Conservation (phyloP, 2,329 filamentous ascomycete species). For the Davidsoniella virescens region DNA sequence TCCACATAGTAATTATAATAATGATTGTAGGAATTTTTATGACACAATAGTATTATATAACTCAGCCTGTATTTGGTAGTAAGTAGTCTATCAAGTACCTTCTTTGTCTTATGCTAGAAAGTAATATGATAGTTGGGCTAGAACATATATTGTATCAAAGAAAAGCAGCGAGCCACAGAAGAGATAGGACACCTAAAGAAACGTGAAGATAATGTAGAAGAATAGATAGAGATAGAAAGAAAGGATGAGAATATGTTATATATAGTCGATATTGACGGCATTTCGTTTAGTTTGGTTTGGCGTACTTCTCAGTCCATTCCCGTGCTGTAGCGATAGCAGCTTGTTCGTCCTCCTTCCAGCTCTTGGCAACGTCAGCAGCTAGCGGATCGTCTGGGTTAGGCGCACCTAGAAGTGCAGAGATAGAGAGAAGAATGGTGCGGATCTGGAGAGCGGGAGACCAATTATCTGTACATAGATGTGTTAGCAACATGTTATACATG, state of each 20-base stretch:
- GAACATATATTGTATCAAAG: too few species aligned
- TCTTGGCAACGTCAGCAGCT: conserved; percentile 91
- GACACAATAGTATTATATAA: too few species aligned
- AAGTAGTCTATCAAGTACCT: too few species aligned
- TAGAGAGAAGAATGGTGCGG: conserved; percentile 93
- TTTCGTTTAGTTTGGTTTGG: conserved; percentile 20
- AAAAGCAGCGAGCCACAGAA: too few species aligned
- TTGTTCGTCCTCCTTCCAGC: conserved; percentile 92
- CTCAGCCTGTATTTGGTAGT: too few species aligned
- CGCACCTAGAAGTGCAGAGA: conserved; percentile 87
- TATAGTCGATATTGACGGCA: not conserved
- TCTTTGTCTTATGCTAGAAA: too few species aligned
- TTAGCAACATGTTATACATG: conserved; percentile 9
- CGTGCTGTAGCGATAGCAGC: conserved; percentile 82
- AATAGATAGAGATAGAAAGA: not conserved
- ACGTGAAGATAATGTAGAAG: not conserved
- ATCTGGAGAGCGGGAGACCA: conserved; percentile 98
- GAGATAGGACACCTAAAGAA: too few species aligned
- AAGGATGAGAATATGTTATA: not conserved
- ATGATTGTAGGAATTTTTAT: too few species aligned
- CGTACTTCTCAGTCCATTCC: conserved; percentile 82
- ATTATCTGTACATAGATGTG: conserved; percentile 49
- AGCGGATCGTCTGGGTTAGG: conserved; percentile 98
- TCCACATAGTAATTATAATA: too few species aligned
- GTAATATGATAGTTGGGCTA: too few species aligned